phyloP scores from a whole-genome alignment of 2,329 filamentous ascomycete genomes.

The Stenocarpella maydis region DNA sequence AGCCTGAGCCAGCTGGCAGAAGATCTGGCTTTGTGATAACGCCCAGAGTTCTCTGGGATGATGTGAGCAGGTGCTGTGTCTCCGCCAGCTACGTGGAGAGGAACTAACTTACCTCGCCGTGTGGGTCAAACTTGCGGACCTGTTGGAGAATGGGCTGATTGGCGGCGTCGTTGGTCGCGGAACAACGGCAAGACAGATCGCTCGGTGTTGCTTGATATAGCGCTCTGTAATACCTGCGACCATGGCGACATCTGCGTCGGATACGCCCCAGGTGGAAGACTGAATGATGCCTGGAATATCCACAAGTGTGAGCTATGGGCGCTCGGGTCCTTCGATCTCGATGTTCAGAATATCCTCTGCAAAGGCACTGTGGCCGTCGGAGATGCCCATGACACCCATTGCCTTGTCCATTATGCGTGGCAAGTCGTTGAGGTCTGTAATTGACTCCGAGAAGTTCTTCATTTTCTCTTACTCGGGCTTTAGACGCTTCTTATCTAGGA shows the following conservation, averaged over 20 bases:
- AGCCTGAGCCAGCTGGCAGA: not conserved
- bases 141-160: conserved; percentile 16
- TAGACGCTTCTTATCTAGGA: not conserved
- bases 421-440: not conserved
- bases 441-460: not conserved
- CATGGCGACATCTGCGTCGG: not conserved
- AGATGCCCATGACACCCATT: conserved; percentile 10
- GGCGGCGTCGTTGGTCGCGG: conserved; percentile 22
- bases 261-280: conserved; percentile 1
- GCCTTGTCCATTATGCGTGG: conserved; percentile 11
- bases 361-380: not conserved
- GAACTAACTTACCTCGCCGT: not conserved
- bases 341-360: not conserved
- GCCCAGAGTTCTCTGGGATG: not conserved
- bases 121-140: conserved; percentile 20
- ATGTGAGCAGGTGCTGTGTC: not conserved
- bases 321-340: conserved; percentile 18
- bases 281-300: conserved; percentile 29
- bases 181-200: conserved; percentile 22
- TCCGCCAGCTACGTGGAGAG: no score
- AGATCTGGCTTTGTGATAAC: conserved; percentile 25
- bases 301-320: conserved; percentile 23
- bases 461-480: not conserved
- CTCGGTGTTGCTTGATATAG: conserved; percentile 15
- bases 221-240: not conserved